Evolutionary conservation across 345 rosid genomes (phyloP), one percentile per base, ranked within the genome.

Genomic region (Gossypium ekmanianum): DNA sequence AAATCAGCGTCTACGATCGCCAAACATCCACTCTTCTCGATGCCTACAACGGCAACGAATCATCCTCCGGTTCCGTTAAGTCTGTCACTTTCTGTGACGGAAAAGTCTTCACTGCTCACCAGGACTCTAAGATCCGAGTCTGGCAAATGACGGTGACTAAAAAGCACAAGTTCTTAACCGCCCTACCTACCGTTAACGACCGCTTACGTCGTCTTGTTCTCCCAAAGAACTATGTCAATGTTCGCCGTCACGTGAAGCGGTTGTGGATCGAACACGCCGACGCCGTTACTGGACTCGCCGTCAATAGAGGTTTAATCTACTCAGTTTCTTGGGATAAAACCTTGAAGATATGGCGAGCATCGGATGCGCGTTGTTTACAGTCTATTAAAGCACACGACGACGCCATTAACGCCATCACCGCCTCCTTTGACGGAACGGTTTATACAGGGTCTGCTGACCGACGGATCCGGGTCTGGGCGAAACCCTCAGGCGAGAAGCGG

Each of bases 191-290:
- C 0, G 59, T 86, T 41, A 85, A 80, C 81, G 98, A 94, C 84
- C 93, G 92, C 12, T 69, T 94, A n/a, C 87, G 85, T 34, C 97
- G 89, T 29, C 91, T 83, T 79, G 74, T 86, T 11, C 86, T 89
- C n/a, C 97, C 98, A 9, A 91, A 87, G 80, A 92, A 91, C 83
- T 92, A 94, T 85, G 89, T 92, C 73, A 83, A 76, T 16, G 84
- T 92, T 26, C 94, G 95, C 62, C 97, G 98, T 67, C 97, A 92
- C 72, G 80, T 56, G 57, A 88, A 87, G 81, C 75, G 81, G 75
- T 86, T 94, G 22, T 92, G 97, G 97, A 92, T 92, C 41, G 89
- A 94, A 69, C 98, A 92, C 52, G 94, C 92, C 51, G 98, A 94
- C 84, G 94, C 97, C 74, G 88, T 94, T 14, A 87, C 97, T 0